Percentiles rank a stretch among this genome's conserved stretches.
phyloP scores from a whole-genome alignment of 2,329 filamentous ascomycete genomes.

The Botrytis cinerea region DNA sequence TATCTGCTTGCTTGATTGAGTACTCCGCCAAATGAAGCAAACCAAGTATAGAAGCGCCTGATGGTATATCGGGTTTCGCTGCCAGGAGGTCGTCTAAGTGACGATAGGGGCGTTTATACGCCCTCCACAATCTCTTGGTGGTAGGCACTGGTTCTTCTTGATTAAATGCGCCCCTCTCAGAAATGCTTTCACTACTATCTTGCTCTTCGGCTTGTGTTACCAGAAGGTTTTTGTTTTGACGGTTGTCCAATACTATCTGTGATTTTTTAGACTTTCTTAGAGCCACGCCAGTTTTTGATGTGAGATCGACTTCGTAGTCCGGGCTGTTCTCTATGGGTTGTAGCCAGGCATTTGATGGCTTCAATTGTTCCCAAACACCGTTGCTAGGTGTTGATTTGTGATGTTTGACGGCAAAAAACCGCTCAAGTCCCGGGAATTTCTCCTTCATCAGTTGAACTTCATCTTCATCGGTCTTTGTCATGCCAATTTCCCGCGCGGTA shows the following conservation, averaged over 20 bases:
- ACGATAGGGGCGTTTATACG: slow-evolving; percentile 3
- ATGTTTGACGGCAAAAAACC: neutral
- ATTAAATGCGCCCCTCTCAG: neutral
- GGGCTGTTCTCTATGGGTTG: neutral
- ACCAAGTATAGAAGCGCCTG: neutral
- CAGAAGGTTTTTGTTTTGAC: neutral
- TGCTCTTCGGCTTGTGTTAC: neutral
- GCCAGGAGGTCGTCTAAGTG: neutral
- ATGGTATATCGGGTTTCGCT: neutral
- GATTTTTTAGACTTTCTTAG: neutral
- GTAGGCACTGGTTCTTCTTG: neutral
- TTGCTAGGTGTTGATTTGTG: neutral
- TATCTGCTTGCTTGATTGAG: slow-evolving; percentile 6
- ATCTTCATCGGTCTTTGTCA: neutral
- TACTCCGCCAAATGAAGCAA: slow-evolving; percentile 11
- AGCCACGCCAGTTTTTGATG: neutral
- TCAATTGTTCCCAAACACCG: neutral
- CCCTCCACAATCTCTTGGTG: neutral
- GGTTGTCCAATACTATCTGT: neutral
- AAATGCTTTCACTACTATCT: neutral
- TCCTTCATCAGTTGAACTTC: neutral
- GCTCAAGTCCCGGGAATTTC: neutral
- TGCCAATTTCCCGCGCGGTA: neutral
- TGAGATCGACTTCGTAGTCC: neutral
- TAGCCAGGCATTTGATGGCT: neutral